Evolutionary conservation across 2,329 filamentous ascomycete species (phyloP).

Genomic region (Calonectria fujianensis): DNA sequence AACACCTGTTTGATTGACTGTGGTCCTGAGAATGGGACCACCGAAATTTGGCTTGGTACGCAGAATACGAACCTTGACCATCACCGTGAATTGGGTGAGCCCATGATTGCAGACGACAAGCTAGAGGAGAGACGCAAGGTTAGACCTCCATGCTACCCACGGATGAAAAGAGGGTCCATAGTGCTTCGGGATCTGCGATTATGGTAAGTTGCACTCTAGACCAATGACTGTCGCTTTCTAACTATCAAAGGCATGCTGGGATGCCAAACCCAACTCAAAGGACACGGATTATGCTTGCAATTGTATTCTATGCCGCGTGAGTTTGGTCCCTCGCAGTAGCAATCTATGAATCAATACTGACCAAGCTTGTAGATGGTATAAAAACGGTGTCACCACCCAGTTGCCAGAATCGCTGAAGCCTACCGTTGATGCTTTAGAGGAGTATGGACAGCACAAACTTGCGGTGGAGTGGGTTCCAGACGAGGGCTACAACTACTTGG

Average conservation of each 20-base stretch:
- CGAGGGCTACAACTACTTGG: conserved; percentile 43
- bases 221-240: neutral
- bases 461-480: conserved; percentile 15
- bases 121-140: conserved; percentile 27
- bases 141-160: conserved; percentile 3
- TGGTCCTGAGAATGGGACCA: conserved; percentile 31
- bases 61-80: conserved; percentile 34
- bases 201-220: neutral
- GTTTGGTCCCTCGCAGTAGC: neutral
- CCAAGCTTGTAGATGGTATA: neutral
- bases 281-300: conserved; percentile 9
- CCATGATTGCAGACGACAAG: conserved; percentile 32
- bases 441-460: conserved; percentile 11
- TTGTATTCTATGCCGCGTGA: conserved; percentile 20
- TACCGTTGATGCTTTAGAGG: neutral
- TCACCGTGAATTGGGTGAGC: conserved; percentile 30
- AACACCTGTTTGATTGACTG: conserved; percentile 29
- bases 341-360: neutral
- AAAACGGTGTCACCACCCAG: conserved; percentile 7
- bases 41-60: conserved; percentile 32
- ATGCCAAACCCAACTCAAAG: conserved; percentile 17
- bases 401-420: conserved; percentile 14
- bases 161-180: conserved; percentile 16
- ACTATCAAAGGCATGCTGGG: neutral
- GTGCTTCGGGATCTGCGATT: conserved; percentile 2